These are phyloP conservation scores for Cutaneotrichosporon sp. DNA, from an alignment of 1,284 basidiomycete genomes.

Conservation along the genomic window DNA sequence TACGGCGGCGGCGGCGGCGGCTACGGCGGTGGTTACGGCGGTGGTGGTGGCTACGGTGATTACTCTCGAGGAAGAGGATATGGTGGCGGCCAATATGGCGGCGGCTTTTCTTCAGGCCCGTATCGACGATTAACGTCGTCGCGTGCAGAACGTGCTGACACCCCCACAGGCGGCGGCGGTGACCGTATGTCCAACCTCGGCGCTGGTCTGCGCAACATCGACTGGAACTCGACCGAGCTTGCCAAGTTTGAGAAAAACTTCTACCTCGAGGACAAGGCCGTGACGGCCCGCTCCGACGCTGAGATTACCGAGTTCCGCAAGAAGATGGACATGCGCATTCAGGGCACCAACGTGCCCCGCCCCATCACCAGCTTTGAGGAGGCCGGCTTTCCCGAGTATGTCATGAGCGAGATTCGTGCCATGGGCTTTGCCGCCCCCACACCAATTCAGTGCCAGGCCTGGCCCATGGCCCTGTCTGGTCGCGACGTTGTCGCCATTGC, in stretches of 20 bases:
- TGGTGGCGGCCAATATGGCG: conserved; percentile 47
- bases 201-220: conserved; percentile 71
- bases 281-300: conserved; percentile 68
- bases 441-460: conserved; percentile 95
- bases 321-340: conserved; percentile 83
- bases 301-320: conserved; percentile 85
- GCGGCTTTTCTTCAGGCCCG: conserved; percentile 24
- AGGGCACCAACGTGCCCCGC: conserved; percentile 81
- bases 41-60: conserved; percentile 48
- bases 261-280: conserved; percentile 87
- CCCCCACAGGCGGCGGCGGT: conserved; percentile 47
- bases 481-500: conserved; percentile 95
- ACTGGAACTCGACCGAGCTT: conserved; percentile 70
- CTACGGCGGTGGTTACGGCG: conserved; percentile 16
- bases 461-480: conserved; percentile 94
- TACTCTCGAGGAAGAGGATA: conserved; percentile 44
- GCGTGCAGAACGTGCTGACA: conserved; percentile 13
- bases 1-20: conserved; percentile 33
- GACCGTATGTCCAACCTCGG: conserved; percentile 83
- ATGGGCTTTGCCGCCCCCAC: conserved; percentile 88
- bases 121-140: conserved; percentile 32
- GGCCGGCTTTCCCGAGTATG: conserved; percentile 91
- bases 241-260: conserved; percentile 78
- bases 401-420: conserved; percentile 85
- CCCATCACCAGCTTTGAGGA: conserved; percentile 91